phyloP scores from a whole-genome alignment of 169 alveolate genomes.

The Plasmodium fragile region DNA sequence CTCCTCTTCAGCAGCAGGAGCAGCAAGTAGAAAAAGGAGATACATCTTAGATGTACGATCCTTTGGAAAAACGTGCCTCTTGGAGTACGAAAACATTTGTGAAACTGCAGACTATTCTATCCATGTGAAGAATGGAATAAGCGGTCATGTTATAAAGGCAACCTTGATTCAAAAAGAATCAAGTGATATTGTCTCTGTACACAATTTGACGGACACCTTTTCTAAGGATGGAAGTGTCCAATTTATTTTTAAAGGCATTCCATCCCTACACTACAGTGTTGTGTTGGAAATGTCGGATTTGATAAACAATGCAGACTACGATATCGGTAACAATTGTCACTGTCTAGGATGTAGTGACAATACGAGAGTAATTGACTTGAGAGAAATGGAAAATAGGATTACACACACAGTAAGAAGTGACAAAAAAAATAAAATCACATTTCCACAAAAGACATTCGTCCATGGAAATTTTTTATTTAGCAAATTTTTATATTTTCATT shows the following conservation, averaged over 20 bases:
- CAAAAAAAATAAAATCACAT: conserved; percentile 6
- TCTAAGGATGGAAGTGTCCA: conserved; percentile 8
- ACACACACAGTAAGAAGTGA: conserved; percentile 33
- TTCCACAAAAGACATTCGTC: conserved; percentile 33
- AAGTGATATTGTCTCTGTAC: conserved; percentile 66
- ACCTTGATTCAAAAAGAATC: conserved; percentile 40
- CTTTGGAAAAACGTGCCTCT: conserved; percentile 48
- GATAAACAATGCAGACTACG: conserved; percentile 21
- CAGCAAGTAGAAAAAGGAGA: background rate
- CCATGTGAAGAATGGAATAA: conserved; percentile 40
- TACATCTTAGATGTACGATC: conserved; percentile 22
- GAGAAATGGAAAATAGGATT: conserved; percentile 18
- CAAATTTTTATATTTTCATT: conserved; percentile 23
- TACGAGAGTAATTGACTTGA: conserved; percentile 17
- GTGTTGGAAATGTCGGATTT: conserved; percentile 60
- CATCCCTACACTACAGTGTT: conserved; percentile 54
- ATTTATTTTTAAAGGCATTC: conserved; percentile 44
- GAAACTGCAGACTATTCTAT: conserved; percentile 31
- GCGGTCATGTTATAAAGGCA: conserved; percentile 18
- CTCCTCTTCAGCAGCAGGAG: background rate
- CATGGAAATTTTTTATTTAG: conserved; percentile 48
- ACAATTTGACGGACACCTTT: conserved; percentile 6
- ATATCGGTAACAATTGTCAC: conserved; percentile 37
- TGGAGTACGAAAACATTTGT: conserved; percentile 30
- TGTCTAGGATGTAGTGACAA: conserved; percentile 39